Evolutionary conservation across 2,329 filamentous ascomycete species (phyloP).

Genomic region (Penicillium glabrum): DNA sequence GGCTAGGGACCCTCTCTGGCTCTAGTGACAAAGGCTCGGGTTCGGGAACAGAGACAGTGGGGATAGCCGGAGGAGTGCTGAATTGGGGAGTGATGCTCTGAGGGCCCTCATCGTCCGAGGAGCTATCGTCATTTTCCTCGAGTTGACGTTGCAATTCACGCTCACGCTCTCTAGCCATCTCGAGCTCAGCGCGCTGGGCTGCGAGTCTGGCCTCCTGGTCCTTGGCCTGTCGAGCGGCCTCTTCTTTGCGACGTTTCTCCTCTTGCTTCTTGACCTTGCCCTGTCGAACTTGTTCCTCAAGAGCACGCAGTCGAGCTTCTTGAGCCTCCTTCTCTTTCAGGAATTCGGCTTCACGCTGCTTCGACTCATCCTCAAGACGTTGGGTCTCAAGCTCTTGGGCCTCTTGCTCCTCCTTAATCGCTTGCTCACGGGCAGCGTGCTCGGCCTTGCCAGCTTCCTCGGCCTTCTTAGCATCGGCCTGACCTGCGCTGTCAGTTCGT

Average conservation of each 20-base stretch:
- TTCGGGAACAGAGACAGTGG: slow-evolving; percentile 25
- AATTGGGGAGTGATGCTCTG: slow-evolving; percentile 66
- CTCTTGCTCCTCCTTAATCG: slow-evolving; percentile 65
- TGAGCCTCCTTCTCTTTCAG: slow-evolving; percentile 77
- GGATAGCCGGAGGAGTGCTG: slow-evolving; percentile 47
- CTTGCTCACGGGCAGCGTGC: slow-evolving; percentile 56
- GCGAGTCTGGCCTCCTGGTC: slow-evolving; percentile 84
- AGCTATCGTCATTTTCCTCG: slow-evolving; percentile 72
- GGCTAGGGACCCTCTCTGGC: slow-evolving; percentile 53
- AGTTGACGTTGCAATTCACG: slow-evolving; percentile 85
- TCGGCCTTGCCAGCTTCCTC: slow-evolving; percentile 65
- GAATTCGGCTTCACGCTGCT: slow-evolving; percentile 75
- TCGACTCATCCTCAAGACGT: slow-evolving; percentile 75
- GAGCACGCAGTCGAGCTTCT: slow-evolving; percentile 76
- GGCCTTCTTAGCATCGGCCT: slow-evolving; percentile 59
- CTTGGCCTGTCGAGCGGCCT: slow-evolving; percentile 78
- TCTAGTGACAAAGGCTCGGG: slow-evolving; percentile 34
- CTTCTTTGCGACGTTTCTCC: slow-evolving; percentile 90
- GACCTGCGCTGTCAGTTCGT: slow-evolving; percentile 53
- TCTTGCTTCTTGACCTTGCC: slow-evolving; percentile 96
- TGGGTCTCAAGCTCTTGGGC: slow-evolving; percentile 71
- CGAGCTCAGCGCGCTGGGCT: slow-evolving; percentile 84
- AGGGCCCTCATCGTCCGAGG: slow-evolving; percentile 77
- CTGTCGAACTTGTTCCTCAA: slow-evolving; percentile 91
- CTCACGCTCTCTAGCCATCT: slow-evolving; percentile 86